These are phyloP conservation scores for Apiospora hydei DNA, from an alignment of 2,329 filamentous ascomycete species.

Conservation along the genomic window DNA sequence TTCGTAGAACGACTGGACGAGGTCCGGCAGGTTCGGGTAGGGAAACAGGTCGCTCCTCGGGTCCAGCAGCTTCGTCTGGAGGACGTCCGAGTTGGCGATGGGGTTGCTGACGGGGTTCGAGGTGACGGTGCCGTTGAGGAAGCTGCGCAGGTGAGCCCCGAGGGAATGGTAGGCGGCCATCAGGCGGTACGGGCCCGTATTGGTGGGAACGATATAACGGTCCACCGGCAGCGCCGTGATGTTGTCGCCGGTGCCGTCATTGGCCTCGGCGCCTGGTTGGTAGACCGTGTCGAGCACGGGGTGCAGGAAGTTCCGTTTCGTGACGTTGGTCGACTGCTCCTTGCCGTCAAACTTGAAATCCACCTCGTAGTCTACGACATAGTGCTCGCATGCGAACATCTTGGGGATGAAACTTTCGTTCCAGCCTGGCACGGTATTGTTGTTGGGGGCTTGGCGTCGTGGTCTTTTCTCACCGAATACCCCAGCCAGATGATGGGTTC, in stretches of 20 bases:
- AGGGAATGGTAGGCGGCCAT: slow-evolving; percentile 46
- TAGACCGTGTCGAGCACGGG: slow-evolving; percentile 46
- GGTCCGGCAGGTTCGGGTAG: slow-evolving; percentile 36
- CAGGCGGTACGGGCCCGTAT: slow-evolving; percentile 40
- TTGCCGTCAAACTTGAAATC: slow-evolving; percentile 44
- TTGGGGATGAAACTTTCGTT: slow-evolving; percentile 43
- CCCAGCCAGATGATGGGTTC: slow-evolving; percentile 51
- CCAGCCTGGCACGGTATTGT: slow-evolving; percentile 38
- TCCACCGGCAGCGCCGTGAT: slow-evolving; percentile 41
- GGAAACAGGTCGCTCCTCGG: slow-evolving; percentile 43
- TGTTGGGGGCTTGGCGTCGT: slow-evolving; percentile 33
- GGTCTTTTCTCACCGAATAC: slow-evolving; percentile 38
- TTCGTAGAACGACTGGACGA: slow-evolving; percentile 45
- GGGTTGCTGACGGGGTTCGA: slow-evolving; percentile 35
- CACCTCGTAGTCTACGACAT: slow-evolving; percentile 45
- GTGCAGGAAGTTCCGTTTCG: slow-evolving; percentile 35
- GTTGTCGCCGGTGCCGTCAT: slow-evolving; percentile 48
- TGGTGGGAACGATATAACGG: slow-evolving; percentile 43
- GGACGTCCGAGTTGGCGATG: slow-evolving; percentile 43
- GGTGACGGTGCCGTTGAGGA: slow-evolving; percentile 44
- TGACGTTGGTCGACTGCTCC: slow-evolving; percentile 39
- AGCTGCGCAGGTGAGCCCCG: slow-evolving; percentile 42
- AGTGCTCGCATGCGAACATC: slow-evolving; percentile 48
- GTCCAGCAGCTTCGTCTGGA: slow-evolving; percentile 52
- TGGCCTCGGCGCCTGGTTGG: slow-evolving; percentile 36